Percentiles rank a stretch among this genome's conserved stretches.
phyloP scores from a whole-genome alignment of 1,284 basidiomycete genomes.

The Ceratobasidium sp. region DNA sequence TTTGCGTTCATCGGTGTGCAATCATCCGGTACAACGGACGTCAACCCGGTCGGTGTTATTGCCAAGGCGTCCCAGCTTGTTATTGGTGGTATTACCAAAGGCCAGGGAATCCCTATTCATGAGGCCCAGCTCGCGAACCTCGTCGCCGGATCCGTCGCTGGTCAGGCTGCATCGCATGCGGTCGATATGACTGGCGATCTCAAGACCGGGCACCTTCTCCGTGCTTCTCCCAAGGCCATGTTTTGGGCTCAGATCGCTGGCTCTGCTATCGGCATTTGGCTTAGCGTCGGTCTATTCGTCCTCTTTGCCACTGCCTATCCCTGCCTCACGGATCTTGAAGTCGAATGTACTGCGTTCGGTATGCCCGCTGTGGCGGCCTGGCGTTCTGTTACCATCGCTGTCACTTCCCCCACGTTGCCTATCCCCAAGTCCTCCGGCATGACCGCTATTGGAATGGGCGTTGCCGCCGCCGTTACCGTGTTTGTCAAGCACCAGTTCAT shows the following conservation, averaged over 20 bases:
- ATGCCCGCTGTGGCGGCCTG: slow-evolving; percentile 74
- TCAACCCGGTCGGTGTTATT: slow-evolving; percentile 77
- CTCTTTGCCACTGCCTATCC: slow-evolving; percentile 74
- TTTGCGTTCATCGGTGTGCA: slow-evolving; percentile 80
- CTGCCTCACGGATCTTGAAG: slow-evolving; percentile 68
- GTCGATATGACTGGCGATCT: slow-evolving; percentile 81
- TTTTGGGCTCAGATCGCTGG: slow-evolving; percentile 74
- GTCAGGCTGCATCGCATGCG: slow-evolving; percentile 71
- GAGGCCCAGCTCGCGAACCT: slow-evolving; percentile 70
- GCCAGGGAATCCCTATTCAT: slow-evolving; percentile 57
- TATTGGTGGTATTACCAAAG: slow-evolving; percentile 71
- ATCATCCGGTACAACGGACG: slow-evolving; percentile 70
- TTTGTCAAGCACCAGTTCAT: slow-evolving; percentile 68
- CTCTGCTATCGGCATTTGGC: slow-evolving; percentile 70
- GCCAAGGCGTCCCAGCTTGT: slow-evolving; percentile 74
- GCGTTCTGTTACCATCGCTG: slow-evolving; percentile 73
- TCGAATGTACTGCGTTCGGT: slow-evolving; percentile 67
- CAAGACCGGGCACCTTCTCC: slow-evolving; percentile 78
- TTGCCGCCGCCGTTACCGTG: slow-evolving; percentile 66
- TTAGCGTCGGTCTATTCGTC: slow-evolving; percentile 69
- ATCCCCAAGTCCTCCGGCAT: slow-evolving; percentile 72
- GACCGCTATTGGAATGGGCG: slow-evolving; percentile 71
- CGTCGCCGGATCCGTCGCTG: slow-evolving; percentile 71
- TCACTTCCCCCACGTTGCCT: slow-evolving; percentile 56
- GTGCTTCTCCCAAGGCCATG: slow-evolving; percentile 75